Evolutionary conservation across 2,329 filamentous ascomycete genomes (phyloP), one percentile per base, ranked within the genome.

Genomic region (Pleoardoris graminearum): DNA sequence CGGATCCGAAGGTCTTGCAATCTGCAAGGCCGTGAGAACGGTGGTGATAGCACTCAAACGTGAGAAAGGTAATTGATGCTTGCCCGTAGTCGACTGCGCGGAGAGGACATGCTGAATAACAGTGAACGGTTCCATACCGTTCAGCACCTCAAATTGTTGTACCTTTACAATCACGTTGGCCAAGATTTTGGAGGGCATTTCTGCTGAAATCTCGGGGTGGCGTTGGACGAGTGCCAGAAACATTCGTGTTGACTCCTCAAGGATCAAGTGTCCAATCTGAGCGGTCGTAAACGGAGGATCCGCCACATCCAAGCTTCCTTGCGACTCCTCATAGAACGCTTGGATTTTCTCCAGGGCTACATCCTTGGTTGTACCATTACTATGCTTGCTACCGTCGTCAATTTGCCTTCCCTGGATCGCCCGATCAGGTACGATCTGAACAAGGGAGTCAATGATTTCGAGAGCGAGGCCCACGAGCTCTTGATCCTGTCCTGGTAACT

Each of bases 381-480:
- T 29, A 35, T 41, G 14, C 25, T 36, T 29, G 45, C 16, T n/a
- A 48, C 45, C 22, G 54, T n/a, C 21, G 61, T 39, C 3, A 12
- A 14, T 11, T 53, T 50, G 33, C 16, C 21, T 21, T 59, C 58
- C 41, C 41, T 51, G 60, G 27, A 73, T 54, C 12, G 70, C 67
- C 43, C 69, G 60, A 37, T 72, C 68, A 42, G 75, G 75, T 19
- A 76, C 60, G 14, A 69, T 61, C 30, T 72, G 66, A 17, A 75
- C 55, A 29, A 77, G 65, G 2, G 64, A 68, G 17, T 75, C 74
- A 30, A 61, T 51, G 48, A 75, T 73, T 35, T 74, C 69, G 30
- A 75, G 60, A 23, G 70, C 65, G 16, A 70, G 39, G 22, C 60
- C 62, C 19, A 62, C 45, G 27, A 65, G 54, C 36, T 65, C 62